Percentiles rank a stretch among this genome's conserved stretches.
phyloP scores from a whole-genome alignment of 805 yeast genomes.

The Saccharomyces jurei region DNA sequence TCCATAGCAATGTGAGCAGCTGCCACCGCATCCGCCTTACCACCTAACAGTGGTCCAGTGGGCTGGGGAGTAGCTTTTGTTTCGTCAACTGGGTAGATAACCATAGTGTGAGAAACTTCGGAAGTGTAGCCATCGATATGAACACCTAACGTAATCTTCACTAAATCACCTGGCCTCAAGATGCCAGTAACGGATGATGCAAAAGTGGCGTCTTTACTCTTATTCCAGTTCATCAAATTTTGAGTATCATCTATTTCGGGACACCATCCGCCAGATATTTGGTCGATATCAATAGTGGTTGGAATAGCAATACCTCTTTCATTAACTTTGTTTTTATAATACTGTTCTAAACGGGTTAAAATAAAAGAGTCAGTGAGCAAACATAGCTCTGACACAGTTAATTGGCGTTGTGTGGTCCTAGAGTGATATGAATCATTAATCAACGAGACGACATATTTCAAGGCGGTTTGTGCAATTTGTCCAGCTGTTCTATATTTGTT shows the following conservation, averaged over 20 bases:
- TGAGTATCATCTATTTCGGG: slow-evolving; percentile 70
- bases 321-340: slow-evolving; percentile 52
- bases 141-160: slow-evolving; percentile 77
- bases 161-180: slow-evolving; percentile 67
- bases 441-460: slow-evolving; percentile 54
- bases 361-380: slow-evolving; percentile 73
- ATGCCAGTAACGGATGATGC: slow-evolving; percentile 20
- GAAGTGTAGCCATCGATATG: slow-evolving; percentile 95
- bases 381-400: slow-evolving; percentile 65
- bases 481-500: slow-evolving; percentile 88
- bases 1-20: slow-evolving; percentile 88
- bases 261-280: slow-evolving; percentile 67
- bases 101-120: slow-evolving; percentile 76
- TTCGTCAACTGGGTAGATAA: slow-evolving; percentile 64
- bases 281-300: slow-evolving; percentile 79
- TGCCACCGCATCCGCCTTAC: slow-evolving; percentile 79
- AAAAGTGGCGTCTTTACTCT: slow-evolving; percentile 13
- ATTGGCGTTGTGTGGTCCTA: slow-evolving; percentile 32
- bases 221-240: slow-evolving; percentile 30
- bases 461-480: slow-evolving; percentile 75
- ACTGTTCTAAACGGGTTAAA: slow-evolving; percentile 47
- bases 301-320: slow-evolving; percentile 94
- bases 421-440: slow-evolving; percentile 68
- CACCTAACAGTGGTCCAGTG: slow-evolving; percentile 73
- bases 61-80: slow-evolving; percentile 38